Conservation (phyloP, 352 stramenopile genomes). For the Phytophthora palmivora region DNA sequence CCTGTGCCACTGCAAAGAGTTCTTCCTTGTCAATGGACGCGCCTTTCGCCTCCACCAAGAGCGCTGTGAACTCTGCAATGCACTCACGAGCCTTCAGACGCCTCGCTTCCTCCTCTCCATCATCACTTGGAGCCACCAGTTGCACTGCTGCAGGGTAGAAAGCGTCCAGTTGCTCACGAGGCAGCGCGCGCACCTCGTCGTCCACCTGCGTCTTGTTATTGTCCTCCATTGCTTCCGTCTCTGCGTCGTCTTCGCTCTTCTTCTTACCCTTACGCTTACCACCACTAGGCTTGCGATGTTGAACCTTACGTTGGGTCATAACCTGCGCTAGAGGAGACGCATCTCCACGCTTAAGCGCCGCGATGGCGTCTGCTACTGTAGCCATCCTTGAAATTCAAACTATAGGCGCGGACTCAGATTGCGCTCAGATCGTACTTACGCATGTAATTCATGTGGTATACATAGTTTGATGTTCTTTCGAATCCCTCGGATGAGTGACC, state of each 20-base stretch:
- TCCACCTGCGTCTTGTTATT: slow-evolving; percentile 36
- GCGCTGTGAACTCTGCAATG: slow-evolving; percentile 59
- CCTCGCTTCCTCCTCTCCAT: slow-evolving; percentile 33
- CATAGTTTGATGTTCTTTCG: neutral
- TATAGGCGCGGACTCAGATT: slow-evolving; percentile 8
- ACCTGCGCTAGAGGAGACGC: slow-evolving; percentile 40
- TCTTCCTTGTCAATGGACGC: slow-evolving; percentile 60
- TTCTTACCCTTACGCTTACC: slow-evolving; percentile 36
- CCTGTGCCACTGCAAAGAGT: slow-evolving; percentile 66
- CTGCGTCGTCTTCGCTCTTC: slow-evolving; percentile 31
- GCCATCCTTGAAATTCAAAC: slow-evolving; percentile 33
- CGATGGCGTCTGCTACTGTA: slow-evolving; percentile 47
- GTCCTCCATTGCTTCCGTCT: slow-evolving; percentile 12
- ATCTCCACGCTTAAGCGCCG: slow-evolving; percentile 47
- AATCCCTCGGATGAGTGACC: slow-evolving; percentile 2
- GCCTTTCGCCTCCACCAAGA: slow-evolving; percentile 67
- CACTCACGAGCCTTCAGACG: slow-evolving; percentile 50
- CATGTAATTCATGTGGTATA: neutral
- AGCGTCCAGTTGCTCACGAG: slow-evolving; percentile 45
- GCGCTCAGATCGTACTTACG: neutral
- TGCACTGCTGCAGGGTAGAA: slow-evolving; percentile 60
- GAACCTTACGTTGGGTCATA: slow-evolving; percentile 47
- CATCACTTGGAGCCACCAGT: slow-evolving; percentile 35
- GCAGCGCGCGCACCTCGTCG: slow-evolving; percentile 66
- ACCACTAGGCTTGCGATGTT: slow-evolving; percentile 21